phyloP scores from a whole-genome alignment of 305 asterid genomes.

The Fraxinus albicans region DNA sequence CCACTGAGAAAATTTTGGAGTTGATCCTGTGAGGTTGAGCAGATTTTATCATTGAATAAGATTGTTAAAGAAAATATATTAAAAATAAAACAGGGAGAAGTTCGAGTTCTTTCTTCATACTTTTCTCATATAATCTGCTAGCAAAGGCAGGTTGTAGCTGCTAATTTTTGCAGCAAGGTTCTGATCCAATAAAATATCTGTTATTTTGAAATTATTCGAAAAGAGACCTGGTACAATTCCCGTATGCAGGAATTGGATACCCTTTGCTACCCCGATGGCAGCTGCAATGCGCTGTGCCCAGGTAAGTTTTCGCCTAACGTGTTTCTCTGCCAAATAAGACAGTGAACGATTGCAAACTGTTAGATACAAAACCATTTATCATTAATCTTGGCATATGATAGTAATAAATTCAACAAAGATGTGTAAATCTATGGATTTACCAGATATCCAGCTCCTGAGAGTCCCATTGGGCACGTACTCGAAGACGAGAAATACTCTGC shows the following conservation, averaged over 20 bases:
- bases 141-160: conserved; percentile 69
- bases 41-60: conserved; percentile 7
- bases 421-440: conserved; percentile 31
- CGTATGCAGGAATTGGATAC: conserved; percentile 84
- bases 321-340: conserved; percentile 48
- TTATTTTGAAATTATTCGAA: conserved; percentile 63
- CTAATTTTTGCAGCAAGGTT: conserved; percentile 69
- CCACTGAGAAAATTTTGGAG: conserved; percentile 31
- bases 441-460: conserved; percentile 86
- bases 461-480: conserved; percentile 83
- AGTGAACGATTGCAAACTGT: conserved; percentile 6
- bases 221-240: conserved; percentile 77
- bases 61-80: conserved; percentile 6
- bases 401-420: not conserved
- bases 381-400: not conserved
- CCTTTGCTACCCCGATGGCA: conserved; percentile 87
- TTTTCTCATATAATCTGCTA: conserved; percentile 51
- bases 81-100: not conserved
- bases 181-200: conserved; percentile 74
- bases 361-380: not conserved
- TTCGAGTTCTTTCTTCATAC: conserved; percentile 31
- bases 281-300: conserved; percentile 89
- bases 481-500: conserved; percentile 76
- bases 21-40: conserved; percentile 42
- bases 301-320: conserved; percentile 46